Conservation (phyloP, 257 asterid genomes). For the Jasminum sambac region DNA sequence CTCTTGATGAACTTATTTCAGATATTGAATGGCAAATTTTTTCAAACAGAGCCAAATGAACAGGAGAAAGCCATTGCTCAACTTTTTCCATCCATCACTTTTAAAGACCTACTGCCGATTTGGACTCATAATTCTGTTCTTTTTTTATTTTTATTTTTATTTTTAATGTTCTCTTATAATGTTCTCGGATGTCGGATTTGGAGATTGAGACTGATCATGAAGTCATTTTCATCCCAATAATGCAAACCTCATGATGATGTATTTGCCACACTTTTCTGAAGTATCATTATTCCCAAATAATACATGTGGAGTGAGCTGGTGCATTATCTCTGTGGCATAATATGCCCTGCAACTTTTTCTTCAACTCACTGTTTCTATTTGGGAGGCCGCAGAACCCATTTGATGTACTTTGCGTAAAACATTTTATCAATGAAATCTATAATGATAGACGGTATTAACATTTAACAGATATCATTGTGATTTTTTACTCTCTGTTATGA, state of each 20-base stretch:
- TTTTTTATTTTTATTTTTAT: slow-evolving; percentile 1
- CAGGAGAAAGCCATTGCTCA: slow-evolving; percentile 1
- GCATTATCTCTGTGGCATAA: slow-evolving; percentile 1
- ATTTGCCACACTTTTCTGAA: background rate
- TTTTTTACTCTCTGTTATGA: background rate
- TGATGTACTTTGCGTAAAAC: background rate
- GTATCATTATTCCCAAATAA: slow-evolving; percentile 20
- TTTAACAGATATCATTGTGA: background rate
- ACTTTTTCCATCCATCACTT: background rate
- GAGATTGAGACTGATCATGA: slow-evolving; percentile 3
- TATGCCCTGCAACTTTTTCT: background rate
- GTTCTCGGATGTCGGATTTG: slow-evolving; percentile 12
- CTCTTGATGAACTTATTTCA: background rate
- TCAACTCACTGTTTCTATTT: background rate
- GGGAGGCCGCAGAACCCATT: slow-evolving; percentile 5
- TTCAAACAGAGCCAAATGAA: background rate
- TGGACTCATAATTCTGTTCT: background rate
- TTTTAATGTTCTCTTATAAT: no score
- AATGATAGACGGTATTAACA: slow-evolving; percentile 1
- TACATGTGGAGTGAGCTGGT: slow-evolving; percentile 9
- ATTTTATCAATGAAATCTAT: slow-evolving; percentile 1
- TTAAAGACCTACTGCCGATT: background rate
- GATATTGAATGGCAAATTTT: background rate
- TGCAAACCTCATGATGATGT: background rate
- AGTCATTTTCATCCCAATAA: slow-evolving; percentile 11